Evolutionary conservation across 83 land plant species (phyloP), one percentile per base, ranked within the genome.

Genomic region (Diphasiastrum complanatum): DNA sequence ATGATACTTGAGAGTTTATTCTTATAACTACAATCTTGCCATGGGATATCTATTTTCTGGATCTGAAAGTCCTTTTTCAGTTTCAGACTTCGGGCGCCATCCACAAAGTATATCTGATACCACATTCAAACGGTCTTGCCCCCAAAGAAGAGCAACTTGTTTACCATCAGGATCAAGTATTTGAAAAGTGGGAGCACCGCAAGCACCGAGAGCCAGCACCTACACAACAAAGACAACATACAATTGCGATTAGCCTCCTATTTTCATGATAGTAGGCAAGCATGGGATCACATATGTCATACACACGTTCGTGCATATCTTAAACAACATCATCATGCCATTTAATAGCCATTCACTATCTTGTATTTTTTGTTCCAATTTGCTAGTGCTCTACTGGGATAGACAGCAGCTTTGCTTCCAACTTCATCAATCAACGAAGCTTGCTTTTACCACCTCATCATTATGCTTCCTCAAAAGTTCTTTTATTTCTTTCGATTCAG

Each of bases 91-190:
- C 5, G 49, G 49, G 24, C 11, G 49, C 49, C 49, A 47, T 19
- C 49, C 49, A 12, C 49, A 47, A 3, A 47, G 49, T 25, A 47
- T 47, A 47, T 47, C 49, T 19, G 49, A 20, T 25, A 47, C 49
- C 24, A 47, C 49, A 47, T 47, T 47, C 24, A 47, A 25, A 4
- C 49, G 19, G 24, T 47, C 49, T 47, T 47, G 49, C 19, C 49
- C 49, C 49, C 49, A 47, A 20, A 47, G 2, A 3, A 47, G 3
- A 19, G 6, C 49, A 19, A 47, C 49, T 25, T 47, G 49, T 12
- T 12, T 47, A 20, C 49, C 49, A 3, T 47, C 10, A 47, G 49
- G 49, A 47, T 47, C 49, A 20, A 47, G 24, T 19, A 47, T 25
- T 25, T 19, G 10, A 47, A 47, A 47, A 47, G 49, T 47, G 2